Evolutionary conservation across 1,284 basidiomycete genomes (phyloP).

Genomic region (Taiwanofungus camphoratus): DNA sequence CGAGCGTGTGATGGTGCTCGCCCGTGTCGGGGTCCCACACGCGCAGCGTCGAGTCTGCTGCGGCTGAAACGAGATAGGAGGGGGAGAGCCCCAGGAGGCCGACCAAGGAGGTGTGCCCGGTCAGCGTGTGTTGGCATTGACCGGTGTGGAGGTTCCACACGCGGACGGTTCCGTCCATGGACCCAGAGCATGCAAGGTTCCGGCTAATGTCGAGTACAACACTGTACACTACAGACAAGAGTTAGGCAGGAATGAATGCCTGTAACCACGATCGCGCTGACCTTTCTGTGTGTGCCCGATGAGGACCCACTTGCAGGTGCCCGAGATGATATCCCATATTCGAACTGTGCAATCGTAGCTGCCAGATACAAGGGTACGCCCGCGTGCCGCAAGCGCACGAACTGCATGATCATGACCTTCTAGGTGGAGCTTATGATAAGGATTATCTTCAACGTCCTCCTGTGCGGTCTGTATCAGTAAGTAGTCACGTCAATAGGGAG

Average conservation of each 20-base stretch:
- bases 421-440: slow-evolving; percentile 81
- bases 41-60: slow-evolving; percentile 88
- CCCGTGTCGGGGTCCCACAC: slow-evolving; percentile 89
- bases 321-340: slow-evolving; percentile 93
- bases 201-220: slow-evolving; percentile 83
- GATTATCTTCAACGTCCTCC: slow-evolving; percentile 81
- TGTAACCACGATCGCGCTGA: slow-evolving; percentile 28
- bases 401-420: slow-evolving; percentile 90
- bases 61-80: slow-evolving; percentile 86
- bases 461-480: slow-evolving; percentile 17
- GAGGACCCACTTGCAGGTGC: slow-evolving; percentile 75
- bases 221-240: slow-evolving; percentile 66
- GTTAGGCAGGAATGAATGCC: background rate
- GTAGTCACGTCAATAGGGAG: background rate
- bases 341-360: slow-evolving; percentile 93
- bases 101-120: slow-evolving; percentile 85
- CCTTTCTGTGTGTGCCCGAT: slow-evolving; percentile 90
- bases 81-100: slow-evolving; percentile 85
- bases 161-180: slow-evolving; percentile 93
- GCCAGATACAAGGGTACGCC: slow-evolving; percentile 86
- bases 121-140: slow-evolving; percentile 71
- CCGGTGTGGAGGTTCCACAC: slow-evolving; percentile 87
- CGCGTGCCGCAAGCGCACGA: slow-evolving; percentile 85
- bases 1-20: slow-evolving; percentile 72
- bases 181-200: slow-evolving; percentile 88